These are phyloP conservation scores for Arthroderma sp. DNA, from an alignment of 2,329 filamentous ascomycete genomes.

Conservation along the genomic window DNA sequence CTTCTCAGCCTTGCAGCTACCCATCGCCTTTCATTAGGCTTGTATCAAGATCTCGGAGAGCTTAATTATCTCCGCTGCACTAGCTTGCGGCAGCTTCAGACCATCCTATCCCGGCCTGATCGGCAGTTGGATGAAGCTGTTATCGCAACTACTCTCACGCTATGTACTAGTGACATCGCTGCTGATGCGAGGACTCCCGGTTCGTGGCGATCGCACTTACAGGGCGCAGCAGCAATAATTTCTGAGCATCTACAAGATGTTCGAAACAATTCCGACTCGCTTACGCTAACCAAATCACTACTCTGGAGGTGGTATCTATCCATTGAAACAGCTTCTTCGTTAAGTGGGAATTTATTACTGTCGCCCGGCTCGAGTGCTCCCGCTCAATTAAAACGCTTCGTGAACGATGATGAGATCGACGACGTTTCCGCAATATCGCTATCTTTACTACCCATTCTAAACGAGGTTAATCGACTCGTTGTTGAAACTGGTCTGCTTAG, in stretches of 20 bases:
- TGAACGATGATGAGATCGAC: slow-evolving; percentile 10
- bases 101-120: slow-evolving; percentile 6
- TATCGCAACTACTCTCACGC: slow-evolving; percentile 10
- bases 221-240: slow-evolving; percentile 11
- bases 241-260: slow-evolving; percentile 8
- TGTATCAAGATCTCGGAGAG: slow-evolving; percentile 26
- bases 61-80: slow-evolving; percentile 6
- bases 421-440: slow-evolving; percentile 11
- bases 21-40: slow-evolving; percentile 15
- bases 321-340: slow-evolving; percentile 9
- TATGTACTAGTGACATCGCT: slow-evolving; percentile 11
- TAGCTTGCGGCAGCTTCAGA: slow-evolving; percentile 8
- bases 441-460: slow-evolving; percentile 9
- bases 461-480: slow-evolving; percentile 9
- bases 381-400: slow-evolving; percentile 5
- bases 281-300: slow-evolving; percentile 7
- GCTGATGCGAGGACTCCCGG: slow-evolving; percentile 10
- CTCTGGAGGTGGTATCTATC: slow-evolving; percentile 13
- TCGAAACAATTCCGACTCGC: not conserved
- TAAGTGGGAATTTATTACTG: slow-evolving; percentile 10
- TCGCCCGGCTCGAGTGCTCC: slow-evolving; percentile 6
- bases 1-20: slow-evolving; percentile 13
- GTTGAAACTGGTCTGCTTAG: slow-evolving; percentile 5
- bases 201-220: slow-evolving; percentile 11
- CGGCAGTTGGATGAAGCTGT: slow-evolving; percentile 7